These are phyloP conservation scores for Elongisporangium prolatum DNA, from an alignment of 352 stramenopile genomes.

Conservation along the genomic window DNA sequence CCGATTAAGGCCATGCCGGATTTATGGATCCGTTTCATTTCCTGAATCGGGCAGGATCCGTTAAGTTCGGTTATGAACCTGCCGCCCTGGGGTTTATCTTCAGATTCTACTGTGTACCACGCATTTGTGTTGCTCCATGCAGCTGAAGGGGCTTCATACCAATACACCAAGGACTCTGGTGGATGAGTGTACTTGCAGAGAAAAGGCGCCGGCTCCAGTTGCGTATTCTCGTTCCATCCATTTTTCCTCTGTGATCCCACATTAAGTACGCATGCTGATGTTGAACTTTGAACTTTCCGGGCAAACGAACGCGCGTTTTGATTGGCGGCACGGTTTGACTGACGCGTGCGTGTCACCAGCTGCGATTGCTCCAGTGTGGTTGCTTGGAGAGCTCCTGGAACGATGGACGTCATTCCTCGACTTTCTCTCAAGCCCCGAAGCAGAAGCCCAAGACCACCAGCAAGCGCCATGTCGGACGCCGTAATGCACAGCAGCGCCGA, in stretches of 20 bases:
- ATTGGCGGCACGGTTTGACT: slow-evolving; percentile 8
- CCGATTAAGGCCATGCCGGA: background rate
- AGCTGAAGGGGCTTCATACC: too few species aligned
- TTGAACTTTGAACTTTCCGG: slow-evolving; percentile 11
- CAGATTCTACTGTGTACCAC: too few species aligned
- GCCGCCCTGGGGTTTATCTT: too few species aligned
- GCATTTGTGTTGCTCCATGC: too few species aligned
- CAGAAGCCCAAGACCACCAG: background rate
- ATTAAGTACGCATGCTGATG: background rate
- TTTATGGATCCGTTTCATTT: background rate
- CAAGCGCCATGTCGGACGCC: slow-evolving; percentile 24
- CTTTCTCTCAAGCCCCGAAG: slow-evolving; percentile 9
- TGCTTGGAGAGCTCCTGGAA: slow-evolving; percentile 1
- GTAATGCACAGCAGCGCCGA: slow-evolving; percentile 23
- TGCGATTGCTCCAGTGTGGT: slow-evolving; percentile 1
- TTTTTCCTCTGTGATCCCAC: background rate
- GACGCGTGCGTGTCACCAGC: slow-evolving; percentile 12
- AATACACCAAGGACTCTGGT: background rate
- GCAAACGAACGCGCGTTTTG: background rate
- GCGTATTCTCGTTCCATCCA: background rate
- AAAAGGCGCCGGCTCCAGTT: background rate
- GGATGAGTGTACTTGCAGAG: background rate
- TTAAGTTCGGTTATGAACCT: background rate
- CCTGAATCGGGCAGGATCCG: background rate
- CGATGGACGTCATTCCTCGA: slow-evolving; percentile 17